Evolutionary conservation across 129 eudicot genomes (phyloP).

Genomic region (Artemisia annua): DNA sequence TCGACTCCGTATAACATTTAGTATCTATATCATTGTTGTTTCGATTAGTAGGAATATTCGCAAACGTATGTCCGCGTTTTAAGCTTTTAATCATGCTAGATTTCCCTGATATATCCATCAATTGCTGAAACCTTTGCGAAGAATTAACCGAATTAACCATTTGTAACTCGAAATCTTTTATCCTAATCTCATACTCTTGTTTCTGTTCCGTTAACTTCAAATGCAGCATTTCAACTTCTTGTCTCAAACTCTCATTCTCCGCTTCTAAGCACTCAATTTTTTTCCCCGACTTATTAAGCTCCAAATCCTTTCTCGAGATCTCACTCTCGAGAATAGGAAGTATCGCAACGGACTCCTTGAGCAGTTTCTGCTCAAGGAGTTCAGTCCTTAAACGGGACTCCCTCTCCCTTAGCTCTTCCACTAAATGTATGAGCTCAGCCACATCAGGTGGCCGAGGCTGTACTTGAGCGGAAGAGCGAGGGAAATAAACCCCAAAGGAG

Average conservation of each 20-base stretch:
- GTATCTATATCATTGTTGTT: conserved; percentile 5
- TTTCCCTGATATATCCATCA: conserved; percentile 40
- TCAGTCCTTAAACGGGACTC: conserved; percentile 75
- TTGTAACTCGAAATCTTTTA: conserved; percentile 34
- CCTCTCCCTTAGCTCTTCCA: conserved; percentile 67
- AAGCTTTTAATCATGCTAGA: conserved; percentile 43
- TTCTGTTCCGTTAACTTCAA: conserved; percentile 47
- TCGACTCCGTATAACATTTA: conserved; percentile 24
- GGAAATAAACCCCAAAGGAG: conserved; percentile 83
- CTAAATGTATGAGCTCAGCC: conserved; percentile 69
- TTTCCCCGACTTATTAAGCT: conserved; percentile 25
- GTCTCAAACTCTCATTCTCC: conserved; percentile 60
- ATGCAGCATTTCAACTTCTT: conserved; percentile 66
- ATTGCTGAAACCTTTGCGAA: conserved; percentile 50
- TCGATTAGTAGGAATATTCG: conserved; percentile 20
- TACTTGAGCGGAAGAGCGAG: conserved; percentile 88
- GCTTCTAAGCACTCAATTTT: conserved; percentile 59
- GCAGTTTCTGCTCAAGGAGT: conserved; percentile 69
- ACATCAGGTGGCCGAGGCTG: conserved; percentile 97
- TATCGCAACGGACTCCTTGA: conserved; percentile 66
- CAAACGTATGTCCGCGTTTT: conserved; percentile 34
- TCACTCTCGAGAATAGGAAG: conserved; percentile 68
- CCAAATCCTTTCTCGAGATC: conserved; percentile 50
- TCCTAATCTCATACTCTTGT: conserved; percentile 38
- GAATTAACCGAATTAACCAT: not conserved